These are phyloP conservation scores for Coemansia furcata DNA, from an alignment of 192 early-diverging fungal genomes.

Conservation along the genomic window DNA sequence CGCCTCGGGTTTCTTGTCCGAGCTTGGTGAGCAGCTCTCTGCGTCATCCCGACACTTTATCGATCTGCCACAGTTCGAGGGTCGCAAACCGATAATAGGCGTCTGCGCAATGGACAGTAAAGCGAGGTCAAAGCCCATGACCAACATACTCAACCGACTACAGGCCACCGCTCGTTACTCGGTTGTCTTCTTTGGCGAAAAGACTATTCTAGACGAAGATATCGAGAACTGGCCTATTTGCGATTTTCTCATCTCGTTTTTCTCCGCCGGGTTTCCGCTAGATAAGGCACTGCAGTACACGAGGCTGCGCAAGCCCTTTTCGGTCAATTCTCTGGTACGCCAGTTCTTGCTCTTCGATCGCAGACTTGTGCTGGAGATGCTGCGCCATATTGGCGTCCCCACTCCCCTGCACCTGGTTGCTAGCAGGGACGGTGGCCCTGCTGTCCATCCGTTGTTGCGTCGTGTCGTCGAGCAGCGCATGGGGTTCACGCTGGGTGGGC, in stretches of 20 bases:
- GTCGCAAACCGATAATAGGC: constrained; percentile 62
- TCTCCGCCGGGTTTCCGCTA: constrained; percentile 90
- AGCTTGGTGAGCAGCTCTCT: constrained; percentile 20
- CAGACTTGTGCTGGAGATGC: constrained; percentile 77
- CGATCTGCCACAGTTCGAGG: constrained; percentile 42
- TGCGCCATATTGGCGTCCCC: constrained; percentile 76
- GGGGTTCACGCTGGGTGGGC: constrained; percentile 49
- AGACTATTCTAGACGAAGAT: constrained; percentile 93
- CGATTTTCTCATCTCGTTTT: constrained; percentile 97
- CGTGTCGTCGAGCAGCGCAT: constrained; percentile 56
- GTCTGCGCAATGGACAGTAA: constrained; percentile 92
- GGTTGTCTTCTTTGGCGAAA: constrained; percentile 92
- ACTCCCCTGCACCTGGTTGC: constrained; percentile 77
- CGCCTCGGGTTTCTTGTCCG: constrained; percentile 18
- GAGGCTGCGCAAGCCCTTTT: constrained; percentile 76
- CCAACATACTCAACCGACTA: constrained; percentile 81
- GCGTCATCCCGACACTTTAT: constrained; percentile 38
- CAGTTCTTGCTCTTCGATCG: constrained; percentile 89
- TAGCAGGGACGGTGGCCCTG: constrained; percentile 66
- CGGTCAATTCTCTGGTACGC: constrained; percentile 88
- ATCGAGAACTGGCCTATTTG: constrained; percentile 88
- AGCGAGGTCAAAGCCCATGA: constrained; percentile 95
- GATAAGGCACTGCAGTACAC: constrained; percentile 91
- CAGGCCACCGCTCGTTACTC: constrained; percentile 69
- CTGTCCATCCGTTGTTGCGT: constrained; percentile 54